phyloP scores from a whole-genome alignment of 2,329 filamentous ascomycete species.

The Paracorniculantispora psalliotae region DNA sequence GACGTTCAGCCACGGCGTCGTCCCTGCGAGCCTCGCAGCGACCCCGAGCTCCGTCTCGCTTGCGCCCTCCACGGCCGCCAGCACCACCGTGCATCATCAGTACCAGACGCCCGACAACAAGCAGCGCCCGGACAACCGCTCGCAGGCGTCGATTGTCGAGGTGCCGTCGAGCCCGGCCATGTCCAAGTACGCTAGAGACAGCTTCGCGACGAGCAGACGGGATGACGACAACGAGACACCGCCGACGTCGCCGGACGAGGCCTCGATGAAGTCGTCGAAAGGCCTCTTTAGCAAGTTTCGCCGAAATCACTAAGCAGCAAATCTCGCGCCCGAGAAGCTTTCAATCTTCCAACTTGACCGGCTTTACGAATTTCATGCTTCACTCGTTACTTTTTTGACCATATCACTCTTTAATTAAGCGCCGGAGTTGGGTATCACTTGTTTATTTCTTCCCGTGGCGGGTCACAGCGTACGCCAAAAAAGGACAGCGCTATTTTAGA shows the following conservation, averaged over 20 bases:
- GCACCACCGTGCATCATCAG: conserved; percentile 20
- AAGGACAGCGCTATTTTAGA: background rate
- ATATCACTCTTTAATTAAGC: conserved; percentile 1
- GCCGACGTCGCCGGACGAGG: conserved; percentile 31
- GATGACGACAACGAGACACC: conserved; percentile 29
- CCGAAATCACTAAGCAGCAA: background rate
- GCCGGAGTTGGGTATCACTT: conserved; percentile 10
- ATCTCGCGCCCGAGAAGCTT: background rate
- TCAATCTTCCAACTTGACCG: background rate
- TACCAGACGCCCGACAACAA: conserved; percentile 10
- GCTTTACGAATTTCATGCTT: background rate
- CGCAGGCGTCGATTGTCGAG: conserved; percentile 14
- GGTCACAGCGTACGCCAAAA: conserved; percentile 9
- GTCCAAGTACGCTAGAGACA: conserved; percentile 37
- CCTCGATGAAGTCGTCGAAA: conserved; percentile 23
- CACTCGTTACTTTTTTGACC: background rate
- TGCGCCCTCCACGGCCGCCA: conserved; percentile 22
- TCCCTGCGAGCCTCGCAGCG: conserved; percentile 30
- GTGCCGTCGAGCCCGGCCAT: conserved; percentile 22
- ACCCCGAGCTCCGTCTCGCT: conserved; percentile 29
- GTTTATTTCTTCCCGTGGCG: background rate
- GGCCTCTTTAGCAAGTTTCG: conserved; percentile 21
- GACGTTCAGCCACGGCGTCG: conserved; percentile 42
- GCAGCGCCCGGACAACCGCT: conserved; percentile 12
- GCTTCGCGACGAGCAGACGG: conserved; percentile 24